Conservation (phyloP, 2,329 filamentous ascomycete species). For the Exserohilum turcica region DNA sequence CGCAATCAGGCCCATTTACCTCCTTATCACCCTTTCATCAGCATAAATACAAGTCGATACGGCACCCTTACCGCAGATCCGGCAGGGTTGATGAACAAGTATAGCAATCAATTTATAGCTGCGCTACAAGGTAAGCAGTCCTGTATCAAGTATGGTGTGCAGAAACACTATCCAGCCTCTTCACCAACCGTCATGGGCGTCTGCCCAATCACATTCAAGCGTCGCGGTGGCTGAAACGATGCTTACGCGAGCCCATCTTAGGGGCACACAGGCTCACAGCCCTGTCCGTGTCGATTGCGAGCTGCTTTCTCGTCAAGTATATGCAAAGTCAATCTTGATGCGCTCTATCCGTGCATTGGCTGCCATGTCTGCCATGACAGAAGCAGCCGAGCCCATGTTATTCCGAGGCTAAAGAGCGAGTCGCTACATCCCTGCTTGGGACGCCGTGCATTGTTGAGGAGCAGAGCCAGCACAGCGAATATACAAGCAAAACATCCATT, state of each 20-base stretch:
- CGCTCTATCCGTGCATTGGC: neutral
- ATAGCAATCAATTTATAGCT: constrained; percentile 17
- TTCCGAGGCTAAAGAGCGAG: neutral
- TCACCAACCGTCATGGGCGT: neutral
- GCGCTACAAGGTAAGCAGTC: constrained; percentile 16
- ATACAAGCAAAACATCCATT: constrained; percentile 7
- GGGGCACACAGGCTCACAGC: neutral
- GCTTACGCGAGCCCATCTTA: neutral
- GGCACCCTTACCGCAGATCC: constrained; percentile 25
- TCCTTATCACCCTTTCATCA: constrained; percentile 12
- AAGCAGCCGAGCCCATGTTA: neutral
- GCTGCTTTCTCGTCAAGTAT: neutral
- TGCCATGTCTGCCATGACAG: neutral
- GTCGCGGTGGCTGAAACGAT: constrained; percentile 1
- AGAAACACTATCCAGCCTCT: constrained; percentile 7
- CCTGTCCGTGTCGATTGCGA: neutral
- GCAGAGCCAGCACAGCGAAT: constrained; percentile 6
- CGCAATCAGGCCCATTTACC: constrained; percentile 6
- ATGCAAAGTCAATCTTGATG: neutral
- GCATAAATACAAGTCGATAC: constrained; percentile 14
- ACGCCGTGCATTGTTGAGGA: constrained; percentile 11
- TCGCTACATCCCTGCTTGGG: neutral
- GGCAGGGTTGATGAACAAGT: constrained; percentile 13
- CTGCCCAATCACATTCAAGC: constrained; percentile 1
- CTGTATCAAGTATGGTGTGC: constrained; percentile 17